A percentile compares a stretch with the other conserved stretches of the same genome.
Evolutionary conservation across 306 rosid genomes (phyloP).

Genomic region (Parietaria judaica): DNA sequence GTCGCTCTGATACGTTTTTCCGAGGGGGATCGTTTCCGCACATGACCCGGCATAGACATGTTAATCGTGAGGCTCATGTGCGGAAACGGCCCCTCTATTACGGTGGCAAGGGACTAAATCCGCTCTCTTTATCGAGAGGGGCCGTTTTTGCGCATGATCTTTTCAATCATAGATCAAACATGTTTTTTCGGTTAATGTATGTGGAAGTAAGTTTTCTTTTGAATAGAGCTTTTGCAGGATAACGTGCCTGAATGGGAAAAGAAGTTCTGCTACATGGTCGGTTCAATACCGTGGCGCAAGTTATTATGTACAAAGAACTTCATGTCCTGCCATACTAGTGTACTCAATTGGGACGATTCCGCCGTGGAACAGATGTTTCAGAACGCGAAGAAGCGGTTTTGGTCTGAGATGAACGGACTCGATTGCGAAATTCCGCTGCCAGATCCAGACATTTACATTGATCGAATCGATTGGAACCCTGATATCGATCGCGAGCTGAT

Average conservation of each 20-base stretch:
- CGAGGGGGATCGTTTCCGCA: no score
- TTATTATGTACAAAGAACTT: constrained; percentile 45
- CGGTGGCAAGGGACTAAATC: no score
- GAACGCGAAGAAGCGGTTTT: constrained; percentile 53
- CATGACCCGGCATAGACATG: no score
- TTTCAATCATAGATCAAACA: neutral
- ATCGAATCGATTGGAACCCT: constrained; percentile 68
- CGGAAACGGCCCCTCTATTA: no score
- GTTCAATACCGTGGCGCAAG: constrained; percentile 76
- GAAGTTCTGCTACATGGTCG: constrained; percentile 50
- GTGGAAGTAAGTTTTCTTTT: neutral
- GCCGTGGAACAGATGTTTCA: constrained; percentile 71
- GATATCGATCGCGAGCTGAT: constrained; percentile 48
- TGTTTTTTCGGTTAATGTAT: no score
- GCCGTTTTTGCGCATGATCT: constrained; percentile 1
- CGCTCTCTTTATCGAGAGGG: no score
- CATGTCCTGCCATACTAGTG: constrained; percentile 35
- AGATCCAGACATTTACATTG: constrained; percentile 47
- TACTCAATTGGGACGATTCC: constrained; percentile 63
- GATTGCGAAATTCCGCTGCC: constrained; percentile 36
- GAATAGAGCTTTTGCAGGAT: constrained; percentile 43
- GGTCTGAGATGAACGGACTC: constrained; percentile 51
- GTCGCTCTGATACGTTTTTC: no score
- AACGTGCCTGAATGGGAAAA: constrained; percentile 92
- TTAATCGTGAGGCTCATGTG: no score